phyloP scores from a whole-genome alignment of 345 rosid species.

The Carallia pectinifolia region DNA sequence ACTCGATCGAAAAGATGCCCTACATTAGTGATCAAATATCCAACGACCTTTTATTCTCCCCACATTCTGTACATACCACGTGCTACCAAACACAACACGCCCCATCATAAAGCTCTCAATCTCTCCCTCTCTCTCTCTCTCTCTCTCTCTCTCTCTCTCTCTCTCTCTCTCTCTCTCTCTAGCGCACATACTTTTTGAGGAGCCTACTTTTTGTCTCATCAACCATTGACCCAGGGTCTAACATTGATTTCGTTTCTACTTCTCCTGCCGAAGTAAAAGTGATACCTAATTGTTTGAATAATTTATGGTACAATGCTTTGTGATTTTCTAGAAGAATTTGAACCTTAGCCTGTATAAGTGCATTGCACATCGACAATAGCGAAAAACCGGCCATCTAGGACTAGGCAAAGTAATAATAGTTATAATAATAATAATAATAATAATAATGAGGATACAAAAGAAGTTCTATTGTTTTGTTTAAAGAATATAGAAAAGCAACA shows the following conservation, averaged over 20 bases:
- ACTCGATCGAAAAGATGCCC: neutral
- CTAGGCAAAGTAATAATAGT: too few relatives aligned
- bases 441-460: too few relatives aligned
- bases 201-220: conserved; percentile 15
- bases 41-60: conserved; percentile 7
- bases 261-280: neutral
- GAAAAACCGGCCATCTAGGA: neutral
- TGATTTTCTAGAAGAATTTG: conserved; percentile 3
- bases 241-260: conserved; percentile 13
- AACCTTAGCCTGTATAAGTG: neutral
- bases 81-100: conserved; percentile 19
- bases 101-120: conserved; percentile 8
- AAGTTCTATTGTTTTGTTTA: too few relatives aligned
- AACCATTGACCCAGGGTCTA: conserved; percentile 18
- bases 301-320: neutral
- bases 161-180: neutral
- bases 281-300: conserved; percentile 8
- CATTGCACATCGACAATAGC: conserved; percentile 7
- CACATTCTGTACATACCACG: conserved; percentile 21
- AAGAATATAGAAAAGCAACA: neutral
- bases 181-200: neutral
- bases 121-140: neutral
- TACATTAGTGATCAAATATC: neutral
- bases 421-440: too few relatives aligned
- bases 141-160: neutral